A percentile compares a stretch with the other conserved stretches of the same genome.
phyloP scores from a whole-genome alignment of 257 asterid species.

The Ilex aquifolium region DNA sequence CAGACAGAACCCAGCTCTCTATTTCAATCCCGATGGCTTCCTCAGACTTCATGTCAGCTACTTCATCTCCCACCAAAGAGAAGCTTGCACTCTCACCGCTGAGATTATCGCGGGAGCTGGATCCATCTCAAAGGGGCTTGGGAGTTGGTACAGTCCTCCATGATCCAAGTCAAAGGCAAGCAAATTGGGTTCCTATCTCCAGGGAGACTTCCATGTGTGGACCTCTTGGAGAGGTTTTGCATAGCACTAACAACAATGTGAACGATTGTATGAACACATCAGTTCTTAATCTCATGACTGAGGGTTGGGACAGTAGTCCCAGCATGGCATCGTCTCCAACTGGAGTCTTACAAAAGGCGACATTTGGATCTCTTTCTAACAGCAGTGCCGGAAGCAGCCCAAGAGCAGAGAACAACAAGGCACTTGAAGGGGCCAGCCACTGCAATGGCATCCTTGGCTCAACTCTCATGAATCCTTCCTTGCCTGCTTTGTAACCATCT shows the following conservation, averaged over 20 bases:
- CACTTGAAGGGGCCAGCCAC: conserved; percentile 28
- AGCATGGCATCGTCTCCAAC: conserved; percentile 67
- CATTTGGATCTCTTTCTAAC: conserved; percentile 61
- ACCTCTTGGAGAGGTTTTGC: conserved; percentile 89
- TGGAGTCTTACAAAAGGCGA: conserved; percentile 75
- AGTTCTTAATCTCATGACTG: conserved; percentile 50
- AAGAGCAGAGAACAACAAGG: conserved; percentile 32
- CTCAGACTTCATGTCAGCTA: conserved; percentile 54
- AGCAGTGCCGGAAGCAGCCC: conserved; percentile 90
- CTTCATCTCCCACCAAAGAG: conserved; percentile 42
- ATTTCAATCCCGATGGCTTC: conserved; percentile 55
- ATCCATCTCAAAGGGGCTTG: conserved; percentile 54
- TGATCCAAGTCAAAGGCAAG: conserved; percentile 27
- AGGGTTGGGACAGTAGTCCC: conserved; percentile 60
- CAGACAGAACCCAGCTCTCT: conserved; percentile 62
- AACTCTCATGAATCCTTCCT: conserved; percentile 38
- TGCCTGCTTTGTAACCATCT: conserved; percentile 34
- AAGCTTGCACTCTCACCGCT: conserved; percentile 33
- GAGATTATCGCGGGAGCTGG: conserved; percentile 34
- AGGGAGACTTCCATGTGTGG: conserved; percentile 86
- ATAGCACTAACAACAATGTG: conserved; percentile 28
- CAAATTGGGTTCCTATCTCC: conserved; percentile 57
- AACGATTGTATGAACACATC: conserved; percentile 28
- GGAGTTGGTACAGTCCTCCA: conserved; percentile 34
- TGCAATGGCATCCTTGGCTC: conserved; percentile 33